Evolutionary conservation across 177 flowering plant species (phyloP).

Genomic region (Tripterygium wilfordii): DNA sequence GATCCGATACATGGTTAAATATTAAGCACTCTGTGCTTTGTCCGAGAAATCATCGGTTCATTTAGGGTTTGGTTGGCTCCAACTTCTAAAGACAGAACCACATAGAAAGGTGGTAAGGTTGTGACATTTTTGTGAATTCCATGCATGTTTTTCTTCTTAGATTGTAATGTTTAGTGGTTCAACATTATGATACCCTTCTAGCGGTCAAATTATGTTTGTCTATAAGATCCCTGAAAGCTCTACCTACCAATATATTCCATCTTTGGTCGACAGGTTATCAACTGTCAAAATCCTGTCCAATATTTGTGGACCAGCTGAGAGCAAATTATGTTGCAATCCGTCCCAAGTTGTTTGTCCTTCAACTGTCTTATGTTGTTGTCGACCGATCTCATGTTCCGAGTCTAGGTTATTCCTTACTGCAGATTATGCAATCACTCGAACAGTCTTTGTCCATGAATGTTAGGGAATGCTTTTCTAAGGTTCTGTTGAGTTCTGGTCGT

Average conservation of each 20-base stretch:
- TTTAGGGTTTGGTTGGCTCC: too few species aligned
- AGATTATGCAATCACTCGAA: too few species aligned
- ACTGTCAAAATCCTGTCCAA: neutral
- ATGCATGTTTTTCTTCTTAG: too few species aligned
- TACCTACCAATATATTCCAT: neutral
- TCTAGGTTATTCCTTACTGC: neutral
- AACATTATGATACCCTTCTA: too few species aligned
- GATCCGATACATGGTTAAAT: too few species aligned
- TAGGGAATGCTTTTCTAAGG: neutral
- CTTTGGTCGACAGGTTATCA: neutral
- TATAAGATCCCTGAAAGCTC: neutral
- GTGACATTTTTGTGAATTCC: too few species aligned
- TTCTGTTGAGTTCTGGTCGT: constrained; percentile 12
- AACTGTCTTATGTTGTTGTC: constrained; percentile 11
- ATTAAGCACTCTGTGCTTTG: too few species aligned
- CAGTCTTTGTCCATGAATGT: constrained; percentile 7
- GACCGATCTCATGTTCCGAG: too few species aligned
- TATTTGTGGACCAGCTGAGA: neutral
- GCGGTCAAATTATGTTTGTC: constrained; percentile 1
- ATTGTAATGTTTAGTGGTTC: too few species aligned
- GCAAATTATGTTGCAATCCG: constrained; percentile 3
- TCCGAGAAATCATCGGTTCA: too few species aligned
- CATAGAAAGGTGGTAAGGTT: too few species aligned
- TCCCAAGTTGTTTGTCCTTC: constrained; percentile 5
- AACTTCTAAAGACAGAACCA: too few species aligned